These are phyloP conservation scores for Lactifluus volemus DNA, from an alignment of 768 basidiomycete genomes.

Conservation along the genomic window DNA sequence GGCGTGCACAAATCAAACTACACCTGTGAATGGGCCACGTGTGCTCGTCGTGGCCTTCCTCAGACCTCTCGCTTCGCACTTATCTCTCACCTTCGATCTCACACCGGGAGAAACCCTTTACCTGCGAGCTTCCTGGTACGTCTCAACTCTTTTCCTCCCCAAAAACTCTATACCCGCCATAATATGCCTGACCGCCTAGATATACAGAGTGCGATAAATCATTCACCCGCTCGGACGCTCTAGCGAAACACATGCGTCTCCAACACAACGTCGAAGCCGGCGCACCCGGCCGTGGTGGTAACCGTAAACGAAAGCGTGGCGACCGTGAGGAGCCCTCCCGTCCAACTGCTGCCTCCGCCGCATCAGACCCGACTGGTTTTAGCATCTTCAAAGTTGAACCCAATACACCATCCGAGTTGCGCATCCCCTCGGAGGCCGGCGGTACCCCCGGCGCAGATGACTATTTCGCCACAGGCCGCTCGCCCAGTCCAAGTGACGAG, in stretches of 20 bases:
- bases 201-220: conserved; percentile 86
- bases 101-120: conserved; percentile 95
- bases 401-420: conserved; percentile 1
- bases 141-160: not conserved
- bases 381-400: conserved; percentile 21
- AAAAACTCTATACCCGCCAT: no score
- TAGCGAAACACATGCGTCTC: conserved; percentile 86
- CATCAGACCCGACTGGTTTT: conserved; percentile 12
- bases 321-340: conserved; percentile 22
- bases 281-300: conserved; percentile 61
- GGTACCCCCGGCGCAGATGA: conserved; percentile 5
- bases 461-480: conserved; percentile 17
- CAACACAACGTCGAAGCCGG: conserved; percentile 77
- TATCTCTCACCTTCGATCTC: conserved; percentile 82
- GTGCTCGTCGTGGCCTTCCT: conserved; percentile 66
- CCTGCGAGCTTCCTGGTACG: conserved; percentile 71
- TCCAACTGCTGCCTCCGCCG: conserved; percentile 9
- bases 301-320: conserved; percentile 57
- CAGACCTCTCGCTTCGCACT: conserved; percentile 89
- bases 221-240: conserved; percentile 90
- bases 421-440: conserved; percentile 4
- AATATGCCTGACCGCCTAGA: not conserved
- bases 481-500: conserved; percentile 30
- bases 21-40: conserved; percentile 84
- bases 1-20: conserved; percentile 78